Conservation (phyloP, 768 basidiomycete genomes). For the Boletus edulis region DNA sequence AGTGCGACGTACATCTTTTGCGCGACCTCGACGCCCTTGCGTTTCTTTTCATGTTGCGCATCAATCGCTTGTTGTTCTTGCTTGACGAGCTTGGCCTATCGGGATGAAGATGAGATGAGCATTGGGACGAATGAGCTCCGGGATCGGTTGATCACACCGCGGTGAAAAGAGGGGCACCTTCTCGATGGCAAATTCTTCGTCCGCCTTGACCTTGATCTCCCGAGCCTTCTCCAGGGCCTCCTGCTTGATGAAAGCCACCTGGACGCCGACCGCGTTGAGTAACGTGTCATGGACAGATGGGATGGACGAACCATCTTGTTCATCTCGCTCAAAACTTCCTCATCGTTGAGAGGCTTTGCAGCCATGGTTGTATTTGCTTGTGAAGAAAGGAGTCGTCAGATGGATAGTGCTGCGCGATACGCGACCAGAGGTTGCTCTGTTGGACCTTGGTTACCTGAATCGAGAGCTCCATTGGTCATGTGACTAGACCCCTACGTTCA, state of each 20-base stretch:
- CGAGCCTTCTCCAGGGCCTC: conserved; percentile 97
- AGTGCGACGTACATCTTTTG: conserved; percentile 84
- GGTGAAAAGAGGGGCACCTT: conserved; percentile 53
- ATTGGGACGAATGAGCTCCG: too few species aligned
- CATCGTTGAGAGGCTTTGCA: conserved; percentile 82
- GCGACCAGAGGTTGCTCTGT: not conserved
- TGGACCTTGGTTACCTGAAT: too few species aligned
- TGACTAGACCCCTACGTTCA: not conserved
- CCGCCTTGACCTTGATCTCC: conserved; percentile 95
- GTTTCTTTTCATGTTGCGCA: conserved; percentile 92
- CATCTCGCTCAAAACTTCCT: conserved; percentile 95
- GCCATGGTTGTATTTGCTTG: conserved; percentile 47
- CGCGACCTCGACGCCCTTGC: conserved; percentile 87
- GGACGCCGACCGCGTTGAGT: conserved; percentile 7
- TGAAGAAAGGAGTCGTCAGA: not conserved
- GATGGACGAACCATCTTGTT: conserved; percentile 86
- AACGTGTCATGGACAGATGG: not conserved
- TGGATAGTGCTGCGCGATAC: not conserved
- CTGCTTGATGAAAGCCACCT: conserved; percentile 99
- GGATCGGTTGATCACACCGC: not conserved
- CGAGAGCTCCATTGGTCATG: not conserved
- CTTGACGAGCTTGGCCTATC: conserved; percentile 92
- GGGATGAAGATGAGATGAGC: not conserved
- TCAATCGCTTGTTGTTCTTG: conserved; percentile 96
- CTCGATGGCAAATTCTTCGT: conserved; percentile 99